phyloP scores from a whole-genome alignment of 257 asterid species.

The Penstemon davidsonii region DNA sequence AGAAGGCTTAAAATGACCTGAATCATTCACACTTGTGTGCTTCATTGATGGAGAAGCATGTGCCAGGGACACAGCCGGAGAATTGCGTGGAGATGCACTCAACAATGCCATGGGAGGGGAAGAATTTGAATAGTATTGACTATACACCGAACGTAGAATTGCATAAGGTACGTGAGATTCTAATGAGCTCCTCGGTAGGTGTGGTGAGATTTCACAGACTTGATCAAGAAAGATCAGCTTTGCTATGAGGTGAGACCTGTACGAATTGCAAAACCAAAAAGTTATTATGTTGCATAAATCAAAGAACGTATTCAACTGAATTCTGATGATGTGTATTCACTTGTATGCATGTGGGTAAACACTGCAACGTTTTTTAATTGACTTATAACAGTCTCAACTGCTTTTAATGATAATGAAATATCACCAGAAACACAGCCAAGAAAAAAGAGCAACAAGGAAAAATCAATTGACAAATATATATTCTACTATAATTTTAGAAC shows the following conservation, averaged over 20 bases:
- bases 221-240: constrained; percentile 94
- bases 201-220: constrained; percentile 80
- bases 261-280: constrained; percentile 15
- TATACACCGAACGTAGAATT: constrained; percentile 81
- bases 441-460: too few species aligned
- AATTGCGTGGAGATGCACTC: constrained; percentile 69
- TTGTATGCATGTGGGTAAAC: too few species aligned
- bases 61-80: constrained; percentile 69
- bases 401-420: too few species aligned
- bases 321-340: neutral
- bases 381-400: neutral
- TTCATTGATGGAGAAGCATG: constrained; percentile 77
- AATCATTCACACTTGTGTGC: constrained; percentile 53
- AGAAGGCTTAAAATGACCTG: constrained; percentile 61
- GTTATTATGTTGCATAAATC: neutral
- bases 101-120: constrained; percentile 52
- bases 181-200: constrained; percentile 77
- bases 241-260: constrained; percentile 74
- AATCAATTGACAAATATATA: too few species aligned
- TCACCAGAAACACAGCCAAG: too few species aligned
- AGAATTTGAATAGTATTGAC: constrained; percentile 77
- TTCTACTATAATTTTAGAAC: too few species aligned
- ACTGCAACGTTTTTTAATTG: neutral
- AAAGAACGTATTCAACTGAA: neutral
- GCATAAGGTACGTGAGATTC: constrained; percentile 81